Evolutionary conservation across 2,329 filamentous ascomycete genomes (phyloP), one percentile per base, ranked within the genome.

Genomic region (Alternaria incomplexa): DNA sequence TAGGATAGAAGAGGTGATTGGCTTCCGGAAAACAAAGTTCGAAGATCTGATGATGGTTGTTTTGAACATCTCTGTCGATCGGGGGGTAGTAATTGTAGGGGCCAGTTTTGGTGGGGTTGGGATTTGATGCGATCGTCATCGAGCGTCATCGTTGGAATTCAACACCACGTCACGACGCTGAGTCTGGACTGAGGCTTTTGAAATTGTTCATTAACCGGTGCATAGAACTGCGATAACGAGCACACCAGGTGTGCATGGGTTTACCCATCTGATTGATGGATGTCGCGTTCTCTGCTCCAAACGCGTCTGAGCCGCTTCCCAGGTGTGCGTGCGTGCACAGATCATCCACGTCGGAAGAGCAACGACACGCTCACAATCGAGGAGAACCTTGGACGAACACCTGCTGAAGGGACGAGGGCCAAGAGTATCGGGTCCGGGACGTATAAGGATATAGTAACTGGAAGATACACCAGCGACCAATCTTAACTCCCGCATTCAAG

Each of bases 71-170:
- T 45, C 17, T 48, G 36, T 9, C 13, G 22, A 23, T 55, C 13
- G 46, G 43, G 32, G 52, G 32, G 47, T 40, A 20, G 28, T 56
- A 44, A 50, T 56, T 52, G 61, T 60, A 60, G 36, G 51, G 15
- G 50, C 32, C 30, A 17, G 6, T 51, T 54, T 44, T 46, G 50
- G 60, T 55, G 60, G 61, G 61, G 61, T 56, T 51, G 11, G 36
- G 22, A 51, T 60, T 60, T 59, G 43, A 40, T 60, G 6, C 3
- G 46, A 50, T 63, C 61, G 61, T 63, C 61, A 63, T 63, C 44
- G 51, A 55, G 46, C 61, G 61, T 63, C 61, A 63, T 63, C 36
- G 51, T 52, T 22, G 44, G 17, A 45, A 47, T 58, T 25, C 46
- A 36, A 48, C 51, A 60, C 43, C 20, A 63, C 61, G 61, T 63